These are phyloP conservation scores for Alternaria postmessia DNA, from an alignment of 2,329 filamentous ascomycete species.

Conservation along the genomic window DNA sequence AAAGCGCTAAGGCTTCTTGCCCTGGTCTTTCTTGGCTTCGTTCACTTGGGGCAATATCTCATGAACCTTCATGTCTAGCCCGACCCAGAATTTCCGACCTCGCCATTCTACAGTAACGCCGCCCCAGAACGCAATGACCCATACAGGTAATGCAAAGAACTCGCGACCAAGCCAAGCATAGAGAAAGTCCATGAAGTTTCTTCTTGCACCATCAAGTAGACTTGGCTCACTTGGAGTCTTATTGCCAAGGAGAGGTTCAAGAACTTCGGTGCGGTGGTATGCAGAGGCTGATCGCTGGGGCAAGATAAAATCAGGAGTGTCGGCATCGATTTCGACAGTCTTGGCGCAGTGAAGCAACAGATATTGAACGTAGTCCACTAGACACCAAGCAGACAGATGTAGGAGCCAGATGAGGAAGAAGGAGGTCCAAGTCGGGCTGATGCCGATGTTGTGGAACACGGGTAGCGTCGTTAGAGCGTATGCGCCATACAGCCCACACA, in stretches of 20 bases:
- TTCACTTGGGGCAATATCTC: conserved; percentile 55
- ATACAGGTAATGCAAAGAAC: conserved; percentile 82
- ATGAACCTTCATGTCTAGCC: conserved; percentile 82
- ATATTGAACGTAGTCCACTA: conserved; percentile 77
- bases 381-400: conserved; percentile 74
- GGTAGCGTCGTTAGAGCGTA: conserved; percentile 80
- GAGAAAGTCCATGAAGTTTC: conserved; percentile 75
- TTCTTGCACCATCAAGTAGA: conserved; percentile 51
- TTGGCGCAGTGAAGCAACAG: conserved; percentile 75
- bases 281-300: conserved; percentile 52
- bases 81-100: conserved; percentile 81
- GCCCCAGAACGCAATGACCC: conserved; percentile 88
- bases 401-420: conserved; percentile 72
- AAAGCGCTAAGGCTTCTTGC: conserved; percentile 2
- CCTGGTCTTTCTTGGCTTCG: neutral
- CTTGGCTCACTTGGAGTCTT: conserved; percentile 17
- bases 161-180: conserved; percentile 87
- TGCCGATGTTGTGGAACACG: conserved; percentile 63
- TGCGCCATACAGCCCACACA: conserved; percentile 82
- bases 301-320: conserved; percentile 77
- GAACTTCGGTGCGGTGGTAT: conserved; percentile 30
- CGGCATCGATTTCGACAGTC: conserved; percentile 73
- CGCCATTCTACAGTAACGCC: conserved; percentile 89
- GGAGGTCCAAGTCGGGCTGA: conserved; percentile 72
- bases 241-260: conserved; percentile 33